Conservation (phyloP, 2,329 filamentous ascomycete species). For the Metarhizium album region DNA sequence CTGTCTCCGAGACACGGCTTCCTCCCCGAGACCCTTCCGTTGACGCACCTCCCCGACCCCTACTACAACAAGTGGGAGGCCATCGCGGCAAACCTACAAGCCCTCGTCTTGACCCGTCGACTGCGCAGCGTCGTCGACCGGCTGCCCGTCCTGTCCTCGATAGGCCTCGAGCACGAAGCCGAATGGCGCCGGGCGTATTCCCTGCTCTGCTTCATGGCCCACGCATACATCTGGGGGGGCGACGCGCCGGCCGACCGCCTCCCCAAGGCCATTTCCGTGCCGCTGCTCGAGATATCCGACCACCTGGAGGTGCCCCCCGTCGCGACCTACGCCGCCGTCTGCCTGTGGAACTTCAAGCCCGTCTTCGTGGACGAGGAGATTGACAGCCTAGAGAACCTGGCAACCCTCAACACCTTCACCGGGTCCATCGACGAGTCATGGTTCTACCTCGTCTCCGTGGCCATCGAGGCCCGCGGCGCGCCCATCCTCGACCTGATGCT, state of each 20-base stretch:
- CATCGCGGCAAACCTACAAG: constrained; percentile 74
- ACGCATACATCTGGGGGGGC: constrained; percentile 95
- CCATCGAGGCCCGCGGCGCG: constrained; percentile 85
- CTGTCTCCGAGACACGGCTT: constrained; percentile 74
- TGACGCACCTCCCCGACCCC: constrained; percentile 70
- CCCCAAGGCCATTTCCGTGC: constrained; percentile 72
- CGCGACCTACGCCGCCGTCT: constrained; percentile 84
- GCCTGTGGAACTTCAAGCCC: constrained; percentile 94
- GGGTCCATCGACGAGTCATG: constrained; percentile 94
- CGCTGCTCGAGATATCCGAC: constrained; percentile 65
- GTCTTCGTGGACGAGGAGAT: constrained; percentile 75
- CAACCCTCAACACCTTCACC: constrained; percentile 82
- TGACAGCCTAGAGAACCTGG: constrained; percentile 77
- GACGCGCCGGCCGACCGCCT: constrained; percentile 69
- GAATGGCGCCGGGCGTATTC: constrained; percentile 95
- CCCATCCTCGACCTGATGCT: constrained; percentile 85
- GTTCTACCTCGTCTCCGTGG: constrained; percentile 95
- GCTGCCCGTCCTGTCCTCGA: constrained; percentile 74
- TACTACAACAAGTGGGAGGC: constrained; percentile 97
- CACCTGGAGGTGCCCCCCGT: constrained; percentile 82
- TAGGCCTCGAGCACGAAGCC: constrained; percentile 67
- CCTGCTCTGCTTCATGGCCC: constrained; percentile 79
- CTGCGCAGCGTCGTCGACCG: constrained; percentile 69
- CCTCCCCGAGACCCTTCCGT: constrained; percentile 68
- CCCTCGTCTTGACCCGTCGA: constrained; percentile 73